Evolutionary conservation across 176 grass and related monocot species (phyloP), one percentile per base, ranked within the genome.

Genomic region (Typha latifolia): DNA sequence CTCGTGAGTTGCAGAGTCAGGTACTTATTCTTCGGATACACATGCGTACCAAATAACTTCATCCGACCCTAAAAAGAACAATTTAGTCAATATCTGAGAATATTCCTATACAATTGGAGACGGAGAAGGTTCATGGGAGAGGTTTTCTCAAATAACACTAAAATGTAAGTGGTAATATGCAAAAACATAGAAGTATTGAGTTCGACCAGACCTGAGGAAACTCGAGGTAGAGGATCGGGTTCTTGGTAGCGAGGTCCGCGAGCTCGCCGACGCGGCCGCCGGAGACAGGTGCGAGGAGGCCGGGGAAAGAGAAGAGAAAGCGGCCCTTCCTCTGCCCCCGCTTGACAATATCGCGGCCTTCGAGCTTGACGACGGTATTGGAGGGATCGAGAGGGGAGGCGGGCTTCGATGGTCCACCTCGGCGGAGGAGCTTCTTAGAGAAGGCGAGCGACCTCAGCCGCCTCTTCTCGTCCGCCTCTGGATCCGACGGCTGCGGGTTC

Each of bases 1-100:
- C 73, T 85, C 1, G 73, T 87, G 73, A 97, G 84, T 62, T 97
- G 93, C 63, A 97, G 85, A 10, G 93, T 89, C 47, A 97, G 80
- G 74, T 97, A 97, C 79, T 97, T 97, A 83, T 92, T 97, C 81
- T 97, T 97, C 10, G 93, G 88, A 80, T 97, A 97, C 49, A 86
- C 75, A 52, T 96, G 88, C n/a, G 93, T 96, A 0, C 88, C 93
- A 11, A 96, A 84, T 16, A 96, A 75, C 88, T 96, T 96, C 88
- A 96, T 89, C 65, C 88, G 79, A 62, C 93, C 90, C 85, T 89
- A 66, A 66, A 74, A 10, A 70, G 12, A 12, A 23, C 16, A 12
- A 67, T 20, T 22, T 12, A 67, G 21, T 20, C 12, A 49, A 49
- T 29, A 29, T 29, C 27, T 29, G 27, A 29, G 27, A 29, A 2